A percentile compares a stretch with the other conserved stretches of the same genome.
These are phyloP conservation scores for Moesziomyces globuligerus DNA, from an alignment of 1,284 basidiomycete genomes.

Conservation along the genomic window DNA sequence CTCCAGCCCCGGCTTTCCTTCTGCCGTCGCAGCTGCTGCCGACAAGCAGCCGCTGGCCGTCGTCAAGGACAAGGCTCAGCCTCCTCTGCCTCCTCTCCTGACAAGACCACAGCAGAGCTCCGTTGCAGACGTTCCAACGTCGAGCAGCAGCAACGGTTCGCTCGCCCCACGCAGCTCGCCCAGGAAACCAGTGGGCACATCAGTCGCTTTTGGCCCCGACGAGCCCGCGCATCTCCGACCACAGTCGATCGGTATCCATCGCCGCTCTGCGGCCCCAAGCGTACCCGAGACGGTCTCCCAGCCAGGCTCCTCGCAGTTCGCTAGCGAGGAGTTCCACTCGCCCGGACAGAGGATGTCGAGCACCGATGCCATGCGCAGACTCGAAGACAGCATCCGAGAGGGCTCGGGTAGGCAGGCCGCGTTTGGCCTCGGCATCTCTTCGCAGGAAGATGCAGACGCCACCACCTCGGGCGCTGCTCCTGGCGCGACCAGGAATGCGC, in stretches of 20 bases:
- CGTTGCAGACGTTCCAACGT: neutral
- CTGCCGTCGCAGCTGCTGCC: neutral
- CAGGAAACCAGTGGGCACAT: neutral
- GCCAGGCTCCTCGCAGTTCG: slow-evolving; percentile 22
- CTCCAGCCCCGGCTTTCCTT: slow-evolving; percentile 21
- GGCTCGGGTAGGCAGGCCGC: slow-evolving; percentile 1
- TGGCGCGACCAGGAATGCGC: neutral
- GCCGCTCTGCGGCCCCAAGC: slow-evolving; percentile 24
- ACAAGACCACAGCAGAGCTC: neutral
- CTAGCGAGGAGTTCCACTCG: slow-evolving; percentile 21
- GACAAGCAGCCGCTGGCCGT: slow-evolving; percentile 10
- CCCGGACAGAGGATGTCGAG: neutral
- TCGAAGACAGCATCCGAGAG: slow-evolving; percentile 8
- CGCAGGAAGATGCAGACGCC: slow-evolving; percentile 1
- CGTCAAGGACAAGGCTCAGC: slow-evolving; percentile 18
- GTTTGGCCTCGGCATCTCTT: slow-evolving; percentile 30
- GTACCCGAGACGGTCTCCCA: slow-evolving; percentile 32
- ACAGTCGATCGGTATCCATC: neutral
- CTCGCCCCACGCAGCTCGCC: neutral
- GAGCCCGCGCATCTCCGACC: neutral
- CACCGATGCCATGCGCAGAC: slow-evolving; percentile 10
- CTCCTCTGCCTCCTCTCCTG: slow-evolving; percentile 7
- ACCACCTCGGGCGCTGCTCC: neutral
- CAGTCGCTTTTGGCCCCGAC: neutral
- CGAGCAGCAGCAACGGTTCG: neutral